A percentile compares a stretch with the other conserved stretches of the same genome.
Evolutionary conservation across 305 asterid species (phyloP).

Genomic region (Plantago coronopus): DNA sequence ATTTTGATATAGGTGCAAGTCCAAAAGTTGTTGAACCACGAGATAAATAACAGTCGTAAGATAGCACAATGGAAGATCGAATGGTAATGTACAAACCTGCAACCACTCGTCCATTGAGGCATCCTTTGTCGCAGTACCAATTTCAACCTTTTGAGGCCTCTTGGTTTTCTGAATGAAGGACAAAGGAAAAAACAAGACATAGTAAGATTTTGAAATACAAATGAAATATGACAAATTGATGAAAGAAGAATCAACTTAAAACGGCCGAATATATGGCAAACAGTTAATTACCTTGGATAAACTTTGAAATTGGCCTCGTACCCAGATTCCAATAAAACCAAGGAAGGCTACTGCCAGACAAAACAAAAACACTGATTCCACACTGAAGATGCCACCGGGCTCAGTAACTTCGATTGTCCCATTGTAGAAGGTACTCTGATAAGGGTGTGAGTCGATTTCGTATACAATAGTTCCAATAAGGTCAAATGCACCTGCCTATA

Average conservation of each 20-base stretch:
- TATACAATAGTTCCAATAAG: slow-evolving; percentile 83
- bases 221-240: too few species aligned
- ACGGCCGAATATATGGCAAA: not conserved
- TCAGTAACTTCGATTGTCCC: slow-evolving; percentile 92
- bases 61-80: too few species aligned
- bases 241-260: too few species aligned
- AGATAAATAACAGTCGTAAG: too few species aligned
- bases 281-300: slow-evolving; percentile 62
- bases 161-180: slow-evolving; percentile 62
- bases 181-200: not conserved
- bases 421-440: slow-evolving; percentile 80
- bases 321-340: slow-evolving; percentile 60
- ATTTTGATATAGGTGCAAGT: too few species aligned
- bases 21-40: too few species aligned
- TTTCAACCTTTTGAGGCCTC: slow-evolving; percentile 91
- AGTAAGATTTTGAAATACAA: too few species aligned
- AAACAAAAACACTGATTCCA: slow-evolving; percentile 89
- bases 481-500: slow-evolving; percentile 86
- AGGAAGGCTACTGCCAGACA: slow-evolving; percentile 71
- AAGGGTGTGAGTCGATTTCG: slow-evolving; percentile 74
- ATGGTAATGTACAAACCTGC: slow-evolving; percentile 55
- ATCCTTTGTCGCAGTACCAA: slow-evolving; percentile 92
- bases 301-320: slow-evolving; percentile 57
- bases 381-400: slow-evolving; percentile 72
- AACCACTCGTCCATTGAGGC: slow-evolving; percentile 91